Conservation (phyloP, 1,284 basidiomycete species). For the Entoloma clypeatum region DNA sequence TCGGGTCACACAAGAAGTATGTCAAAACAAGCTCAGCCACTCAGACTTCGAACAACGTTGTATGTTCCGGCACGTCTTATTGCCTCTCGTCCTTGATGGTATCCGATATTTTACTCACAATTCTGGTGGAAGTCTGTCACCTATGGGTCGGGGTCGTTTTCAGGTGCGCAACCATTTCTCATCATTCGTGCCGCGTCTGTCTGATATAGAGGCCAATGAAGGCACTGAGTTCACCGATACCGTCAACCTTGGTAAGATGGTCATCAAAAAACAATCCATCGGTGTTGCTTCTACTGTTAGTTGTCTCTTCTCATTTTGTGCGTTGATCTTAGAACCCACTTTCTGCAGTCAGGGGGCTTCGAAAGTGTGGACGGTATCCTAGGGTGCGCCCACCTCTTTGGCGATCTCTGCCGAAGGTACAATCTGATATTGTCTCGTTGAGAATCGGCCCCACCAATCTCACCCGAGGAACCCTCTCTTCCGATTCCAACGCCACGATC, state of each 20-base stretch:
- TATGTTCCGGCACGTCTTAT: too few relatives aligned
- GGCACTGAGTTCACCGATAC: conserved; percentile 47
- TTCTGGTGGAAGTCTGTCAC: conserved; percentile 41
- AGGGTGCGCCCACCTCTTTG: conserved; percentile 32
- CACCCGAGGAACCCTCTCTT: conserved; percentile 39
- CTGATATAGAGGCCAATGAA: conserved; percentile 19
- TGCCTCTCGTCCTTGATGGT: too few relatives aligned
- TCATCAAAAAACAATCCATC: conserved; percentile 49
- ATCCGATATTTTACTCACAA: not conserved
- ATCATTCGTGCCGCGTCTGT: conserved; percentile 7
- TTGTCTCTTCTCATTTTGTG: conserved; percentile 16
- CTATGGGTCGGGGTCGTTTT: conserved; percentile 53
- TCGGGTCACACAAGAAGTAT: conserved; percentile 51
- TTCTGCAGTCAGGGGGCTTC: conserved; percentile 34
- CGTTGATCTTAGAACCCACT: conserved; percentile 17
- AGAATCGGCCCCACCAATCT: conserved; percentile 49
- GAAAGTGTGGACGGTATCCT: conserved; percentile 50
- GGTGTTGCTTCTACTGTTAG: conserved; percentile 45
- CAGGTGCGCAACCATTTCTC: conserved; percentile 30
- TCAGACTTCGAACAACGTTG: conserved; percentile 39
- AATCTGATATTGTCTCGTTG: not conserved
- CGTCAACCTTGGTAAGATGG: conserved; percentile 37
- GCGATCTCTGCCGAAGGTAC: not conserved
- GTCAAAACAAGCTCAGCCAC: conserved; percentile 45
- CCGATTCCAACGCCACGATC: conserved; percentile 25